These are phyloP conservation scores for Aspergillus bombycis DNA, from an alignment of 2,329 filamentous ascomycete species.

Conservation along the genomic window DNA sequence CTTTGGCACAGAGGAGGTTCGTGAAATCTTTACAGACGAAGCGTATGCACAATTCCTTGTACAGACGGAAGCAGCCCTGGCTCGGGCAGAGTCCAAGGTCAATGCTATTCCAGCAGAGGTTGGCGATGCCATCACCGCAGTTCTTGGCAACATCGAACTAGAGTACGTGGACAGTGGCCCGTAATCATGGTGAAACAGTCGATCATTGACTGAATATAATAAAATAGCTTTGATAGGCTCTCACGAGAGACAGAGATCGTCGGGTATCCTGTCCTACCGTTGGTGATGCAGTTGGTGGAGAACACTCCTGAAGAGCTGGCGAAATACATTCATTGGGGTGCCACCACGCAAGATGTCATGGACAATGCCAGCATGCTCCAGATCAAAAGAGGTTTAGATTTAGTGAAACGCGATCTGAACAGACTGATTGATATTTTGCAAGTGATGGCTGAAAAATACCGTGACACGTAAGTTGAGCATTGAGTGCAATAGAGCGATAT, in stretches of 20 bases:
- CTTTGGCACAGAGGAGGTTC: slow-evolving; percentile 57
- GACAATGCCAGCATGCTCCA: slow-evolving; percentile 58
- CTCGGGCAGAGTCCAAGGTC: slow-evolving; percentile 53
- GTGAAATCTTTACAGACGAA: slow-evolving; percentile 29
- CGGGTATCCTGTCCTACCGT: slow-evolving; percentile 57
- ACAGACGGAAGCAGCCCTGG: slow-evolving; percentile 56
- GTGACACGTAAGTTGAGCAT: slow-evolving; percentile 42
- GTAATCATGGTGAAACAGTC: not conserved
- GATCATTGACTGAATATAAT: not conserved
- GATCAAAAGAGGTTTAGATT: slow-evolving; percentile 53
- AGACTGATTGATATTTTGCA: slow-evolving; percentile 50
- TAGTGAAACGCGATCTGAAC: slow-evolving; percentile 51
- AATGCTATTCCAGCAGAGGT: slow-evolving; percentile 50
- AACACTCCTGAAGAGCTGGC: slow-evolving; percentile 35
- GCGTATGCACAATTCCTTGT: slow-evolving; percentile 29
- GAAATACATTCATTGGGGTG: slow-evolving; percentile 62
- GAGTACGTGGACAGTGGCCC: slow-evolving; percentile 25
- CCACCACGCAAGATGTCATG: slow-evolving; percentile 64
- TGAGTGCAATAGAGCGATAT: not conserved
- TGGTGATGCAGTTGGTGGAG: slow-evolving; percentile 53
- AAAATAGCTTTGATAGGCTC: slow-evolving; percentile 41
- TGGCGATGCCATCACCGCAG: slow-evolving; percentile 41
- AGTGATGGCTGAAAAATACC: slow-evolving; percentile 48
- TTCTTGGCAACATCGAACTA: slow-evolving; percentile 37
- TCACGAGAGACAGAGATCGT: slow-evolving; percentile 55